Evolutionary conservation across 2,329 filamentous ascomycete genomes (phyloP).

Genomic region (Dendryphion nanum): DNA sequence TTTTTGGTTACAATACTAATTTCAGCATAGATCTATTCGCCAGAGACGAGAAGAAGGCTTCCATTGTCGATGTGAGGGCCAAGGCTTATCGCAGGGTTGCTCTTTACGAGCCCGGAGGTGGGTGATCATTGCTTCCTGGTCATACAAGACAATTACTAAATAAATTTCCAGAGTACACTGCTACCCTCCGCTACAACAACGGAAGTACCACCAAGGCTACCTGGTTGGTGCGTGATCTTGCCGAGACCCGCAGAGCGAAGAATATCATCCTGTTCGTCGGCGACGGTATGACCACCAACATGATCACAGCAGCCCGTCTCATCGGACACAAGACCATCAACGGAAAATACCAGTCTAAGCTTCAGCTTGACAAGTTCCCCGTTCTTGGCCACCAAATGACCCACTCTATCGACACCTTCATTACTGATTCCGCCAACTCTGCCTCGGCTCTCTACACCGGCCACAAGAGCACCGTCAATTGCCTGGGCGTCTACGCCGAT

Average conservation of each 20-base stretch:
- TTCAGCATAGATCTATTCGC: slow-evolving; percentile 69
- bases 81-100: slow-evolving; percentile 76
- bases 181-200: slow-evolving; percentile 73
- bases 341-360: slow-evolving; percentile 73
- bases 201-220: slow-evolving; percentile 69
- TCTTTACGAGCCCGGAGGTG: slow-evolving; percentile 68
- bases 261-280: slow-evolving; percentile 86
- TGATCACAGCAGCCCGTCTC: slow-evolving; percentile 77
- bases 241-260: slow-evolving; percentile 71
- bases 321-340: slow-evolving; percentile 82
- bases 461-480: slow-evolving; percentile 81
- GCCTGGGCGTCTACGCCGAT: slow-evolving; percentile 78
- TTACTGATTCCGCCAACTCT: slow-evolving; percentile 84
- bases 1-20: neutral
- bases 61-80: slow-evolving; percentile 74
- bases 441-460: slow-evolving; percentile 79
- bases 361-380: slow-evolving; percentile 81
- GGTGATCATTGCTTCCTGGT: too few relatives aligned
- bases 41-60: slow-evolving; percentile 65
- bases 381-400: slow-evolving; percentile 87
- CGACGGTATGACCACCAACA: slow-evolving; percentile 67
- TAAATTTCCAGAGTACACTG: slow-evolving; percentile 66
- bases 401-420: slow-evolving; percentile 80
- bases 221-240: slow-evolving; percentile 73
- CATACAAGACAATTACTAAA: too few relatives aligned